These are phyloP conservation scores for Tylopilus sp. DNA, from an alignment of 768 basidiomycete genomes.

Conservation along the genomic window DNA sequence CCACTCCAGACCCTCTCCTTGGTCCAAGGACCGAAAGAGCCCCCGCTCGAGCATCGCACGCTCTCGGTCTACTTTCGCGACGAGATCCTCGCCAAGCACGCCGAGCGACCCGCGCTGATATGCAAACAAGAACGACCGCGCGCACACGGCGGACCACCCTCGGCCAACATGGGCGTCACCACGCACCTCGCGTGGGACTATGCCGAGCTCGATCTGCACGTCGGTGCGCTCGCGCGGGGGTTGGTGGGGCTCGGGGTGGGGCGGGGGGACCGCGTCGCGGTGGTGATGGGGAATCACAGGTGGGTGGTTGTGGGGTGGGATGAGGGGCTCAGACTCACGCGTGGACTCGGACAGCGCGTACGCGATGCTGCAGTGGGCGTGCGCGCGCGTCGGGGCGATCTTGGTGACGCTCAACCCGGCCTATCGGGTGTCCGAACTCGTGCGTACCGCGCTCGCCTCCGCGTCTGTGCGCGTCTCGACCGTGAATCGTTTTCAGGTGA, in stretches of 20 bases:
- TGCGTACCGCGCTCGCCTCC: slow-evolving; percentile 29
- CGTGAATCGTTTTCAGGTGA: slow-evolving; percentile 41
- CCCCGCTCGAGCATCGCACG: slow-evolving; percentile 54
- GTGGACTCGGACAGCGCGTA: slow-evolving; percentile 51
- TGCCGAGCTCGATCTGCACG: slow-evolving; percentile 62
- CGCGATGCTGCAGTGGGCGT: slow-evolving; percentile 81
- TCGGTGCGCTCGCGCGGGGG: slow-evolving; percentile 67
- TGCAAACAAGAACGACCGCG: slow-evolving; percentile 56
- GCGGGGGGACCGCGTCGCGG: slow-evolving; percentile 75
- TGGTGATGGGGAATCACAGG: slow-evolving; percentile 87
- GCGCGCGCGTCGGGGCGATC: slow-evolving; percentile 80
- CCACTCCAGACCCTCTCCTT: slow-evolving; percentile 38
- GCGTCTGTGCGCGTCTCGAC: too few relatives aligned
- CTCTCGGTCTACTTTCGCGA: slow-evolving; percentile 59
- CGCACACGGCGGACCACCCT: slow-evolving; percentile 58
- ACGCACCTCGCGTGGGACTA: slow-evolving; percentile 72
- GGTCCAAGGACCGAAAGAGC: slow-evolving; percentile 54
- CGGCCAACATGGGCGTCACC: slow-evolving; percentile 45
- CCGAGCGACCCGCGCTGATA: slow-evolving; percentile 57
- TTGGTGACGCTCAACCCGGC: slow-evolving; percentile 83
- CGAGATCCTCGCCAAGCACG: slow-evolving; percentile 50
- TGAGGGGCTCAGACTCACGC: background rate
- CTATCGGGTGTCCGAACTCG: slow-evolving; percentile 68
- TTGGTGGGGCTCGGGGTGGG: slow-evolving; percentile 64
- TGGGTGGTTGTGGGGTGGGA: slow-evolving; percentile 23